Evolutionary conservation across 2,329 filamentous ascomycete species (phyloP), one percentile per base, ranked within the genome.

Genomic region (Periconia sp.): DNA sequence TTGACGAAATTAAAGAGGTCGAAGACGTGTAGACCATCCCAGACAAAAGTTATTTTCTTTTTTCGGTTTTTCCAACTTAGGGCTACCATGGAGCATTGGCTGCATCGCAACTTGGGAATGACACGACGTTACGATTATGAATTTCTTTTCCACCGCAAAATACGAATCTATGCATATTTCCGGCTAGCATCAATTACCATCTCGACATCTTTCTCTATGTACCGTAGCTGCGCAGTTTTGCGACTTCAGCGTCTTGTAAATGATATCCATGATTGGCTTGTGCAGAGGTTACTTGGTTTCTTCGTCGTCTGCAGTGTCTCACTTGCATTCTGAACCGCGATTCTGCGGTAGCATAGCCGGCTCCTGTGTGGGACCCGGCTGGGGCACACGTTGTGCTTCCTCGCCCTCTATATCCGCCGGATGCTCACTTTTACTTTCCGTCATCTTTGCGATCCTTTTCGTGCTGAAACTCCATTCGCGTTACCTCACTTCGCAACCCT

Each of bases 401-500:
- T n/a, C 10, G 10, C 33, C 33, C 23, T n/a, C 23, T 27, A 3
- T 27, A 27, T 8, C 23, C 23, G 23, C 23, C 23, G 23, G 23
- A 8, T 8, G 23, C 8, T 27, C 23, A 27, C 23, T 27, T 27
- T 27, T 27, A 5, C 23, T 27, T 27, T 27, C 23, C 23, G 23
- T 27, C 5, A 27, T 27, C 23, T 27, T 27, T 27, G 23, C 8
- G 23, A 27, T 27, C 23, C 23, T 27, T 3, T 3, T 37, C 33
- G 33, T 37, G 33, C 11, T 37, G 6, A 37, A 7, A 37, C 11
- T 14, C 11, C 11, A 37, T 11, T 37, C 13, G 33, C 33, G 13
- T 37, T 6, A 3, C 14, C 45, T 57, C 50, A 47, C 74, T 69
- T 69, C 18, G 63, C 68, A 49, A 65, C 68, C 56, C 71, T 74